phyloP scores from a whole-genome alignment of 2,329 filamentous ascomycete species.

The Colletotrichum liaoningense region DNA sequence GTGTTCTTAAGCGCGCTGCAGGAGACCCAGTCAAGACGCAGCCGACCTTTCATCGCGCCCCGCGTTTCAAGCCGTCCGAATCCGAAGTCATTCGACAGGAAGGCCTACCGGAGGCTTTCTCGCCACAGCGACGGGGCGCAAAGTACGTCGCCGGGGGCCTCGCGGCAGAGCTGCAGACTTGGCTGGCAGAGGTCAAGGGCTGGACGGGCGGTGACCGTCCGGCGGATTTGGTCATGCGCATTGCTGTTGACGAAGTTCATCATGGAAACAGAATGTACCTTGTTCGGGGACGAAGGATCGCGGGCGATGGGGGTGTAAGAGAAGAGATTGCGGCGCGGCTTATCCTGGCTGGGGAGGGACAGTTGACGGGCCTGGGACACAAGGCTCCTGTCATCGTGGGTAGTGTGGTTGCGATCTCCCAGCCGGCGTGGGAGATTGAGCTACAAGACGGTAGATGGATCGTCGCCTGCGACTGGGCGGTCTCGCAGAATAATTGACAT shows the following conservation, averaged over 20 bases:
- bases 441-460: slow-evolving; percentile 48
- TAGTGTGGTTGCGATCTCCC: slow-evolving; percentile 46
- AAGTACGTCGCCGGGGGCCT: slow-evolving; percentile 51
- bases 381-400: slow-evolving; percentile 43
- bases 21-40: slow-evolving; percentile 40
- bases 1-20: neutral
- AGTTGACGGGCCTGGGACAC: slow-evolving; percentile 48
- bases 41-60: slow-evolving; percentile 51
- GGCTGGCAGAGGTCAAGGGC: slow-evolving; percentile 54
- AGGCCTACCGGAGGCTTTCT: slow-evolving; percentile 45
- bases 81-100: slow-evolving; percentile 34
- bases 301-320: neutral
- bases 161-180: slow-evolving; percentile 52
- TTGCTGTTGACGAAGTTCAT: slow-evolving; percentile 46
- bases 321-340: slow-evolving; percentile 38
- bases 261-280: slow-evolving; percentile 50
- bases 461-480: slow-evolving; percentile 52
- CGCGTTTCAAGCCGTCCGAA: slow-evolving; percentile 51
- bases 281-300: slow-evolving; percentile 38
- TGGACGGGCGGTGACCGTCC: slow-evolving; percentile 40
- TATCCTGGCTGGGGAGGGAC: slow-evolving; percentile 52
- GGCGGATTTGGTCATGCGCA: slow-evolving; percentile 36
- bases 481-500: neutral
- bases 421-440: slow-evolving; percentile 52
- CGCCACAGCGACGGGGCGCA: slow-evolving; percentile 48